Base-by-base conservation (phyloP, 2,329 filamentous ascomycete genomes). In the Stachybotrys elegans region DNA sequence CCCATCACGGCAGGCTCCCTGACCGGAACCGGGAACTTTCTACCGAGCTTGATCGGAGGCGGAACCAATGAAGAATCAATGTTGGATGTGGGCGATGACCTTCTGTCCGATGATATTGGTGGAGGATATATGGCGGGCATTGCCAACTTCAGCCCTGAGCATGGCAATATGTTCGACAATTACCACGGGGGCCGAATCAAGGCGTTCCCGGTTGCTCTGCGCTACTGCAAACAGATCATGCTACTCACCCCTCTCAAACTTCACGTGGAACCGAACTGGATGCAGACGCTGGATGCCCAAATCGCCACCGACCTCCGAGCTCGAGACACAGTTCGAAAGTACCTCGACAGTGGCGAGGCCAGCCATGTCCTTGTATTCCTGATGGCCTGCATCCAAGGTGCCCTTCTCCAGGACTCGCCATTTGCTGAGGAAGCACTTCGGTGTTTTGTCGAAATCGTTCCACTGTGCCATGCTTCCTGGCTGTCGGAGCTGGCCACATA, bases 201-300 rank as follows among this genome's bases (percentile, higher is more conserved):
- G 27, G 80, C 86, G 0, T 84, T 90, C 47, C 74, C 83, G 0
- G 69, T 83, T n/a, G 81, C 87, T 1, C 71, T 93, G 21, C 74
- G 73, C 5, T 94, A 90, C 54, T 81, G 81, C 55, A 73, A 70
- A 48, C 66, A 72, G 19, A 73, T 79, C 3, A 56, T 81, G 43
- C 68, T 79, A 35, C 63, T 81, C 3, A 57, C 69, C 2, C 75
- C 74, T 1, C 60, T 79, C 3, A 58, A 64, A 31, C 70, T 75
- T 44, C 74, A 77, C 9, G 62, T 89, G 20, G 85, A 92, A 52
- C 81, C 85, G 37, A 87, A 92, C 49, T 97, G 93, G 93, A 86
- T 90, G 59, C 75, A 83, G 37, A 84, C 86, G 52, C 71, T 97
- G 3, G 86, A 91, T 52, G 79, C 82, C 2, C 73, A 85, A 6